phyloP scores from a whole-genome alignment of 768 basidiomycete genomes.

The Lactarius psammicola region DNA sequence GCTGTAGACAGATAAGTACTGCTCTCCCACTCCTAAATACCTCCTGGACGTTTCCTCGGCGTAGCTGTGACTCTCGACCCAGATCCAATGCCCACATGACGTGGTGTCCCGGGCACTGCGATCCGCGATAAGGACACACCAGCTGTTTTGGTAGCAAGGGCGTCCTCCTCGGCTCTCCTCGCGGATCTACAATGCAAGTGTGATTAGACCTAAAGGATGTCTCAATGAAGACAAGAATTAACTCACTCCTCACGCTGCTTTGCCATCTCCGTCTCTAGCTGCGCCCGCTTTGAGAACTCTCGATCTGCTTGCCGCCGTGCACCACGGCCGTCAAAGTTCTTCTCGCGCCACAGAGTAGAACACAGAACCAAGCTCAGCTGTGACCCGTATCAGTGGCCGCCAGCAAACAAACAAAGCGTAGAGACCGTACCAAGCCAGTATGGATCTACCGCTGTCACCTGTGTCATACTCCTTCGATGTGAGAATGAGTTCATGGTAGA shows the following conservation, averaged over 20 bases:
- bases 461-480: conserved; percentile 99
- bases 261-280: conserved; percentile 91
- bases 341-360: conserved; percentile 97
- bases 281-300: conserved; percentile 89
- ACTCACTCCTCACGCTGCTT: conserved; percentile 70
- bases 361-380: conserved; percentile 91
- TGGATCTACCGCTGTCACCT: conserved; percentile 96
- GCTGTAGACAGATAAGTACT: conserved; percentile 4
- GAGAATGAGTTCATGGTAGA: conserved; percentile 95
- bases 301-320: conserved; percentile 74
- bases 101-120: conserved; percentile 78
- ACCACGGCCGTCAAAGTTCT: conserved; percentile 91
- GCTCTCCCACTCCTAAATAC: conserved; percentile 45
- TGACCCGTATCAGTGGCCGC: conserved; percentile 22
- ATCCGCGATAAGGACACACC: conserved; percentile 58
- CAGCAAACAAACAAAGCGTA: neutral
- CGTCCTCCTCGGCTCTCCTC: conserved; percentile 61
- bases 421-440: conserved; percentile 82
- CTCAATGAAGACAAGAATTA: neutral
- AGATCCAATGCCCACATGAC: conserved; percentile 65
- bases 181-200: conserved; percentile 46
- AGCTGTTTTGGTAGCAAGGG: conserved; percentile 51
- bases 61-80: conserved; percentile 68
- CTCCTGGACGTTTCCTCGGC: conserved; percentile 70
- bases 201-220: conserved; percentile 1